Evolutionary conservation across 306 rosid genomes (phyloP).

Genomic region (Clitoria ternatea): DNA sequence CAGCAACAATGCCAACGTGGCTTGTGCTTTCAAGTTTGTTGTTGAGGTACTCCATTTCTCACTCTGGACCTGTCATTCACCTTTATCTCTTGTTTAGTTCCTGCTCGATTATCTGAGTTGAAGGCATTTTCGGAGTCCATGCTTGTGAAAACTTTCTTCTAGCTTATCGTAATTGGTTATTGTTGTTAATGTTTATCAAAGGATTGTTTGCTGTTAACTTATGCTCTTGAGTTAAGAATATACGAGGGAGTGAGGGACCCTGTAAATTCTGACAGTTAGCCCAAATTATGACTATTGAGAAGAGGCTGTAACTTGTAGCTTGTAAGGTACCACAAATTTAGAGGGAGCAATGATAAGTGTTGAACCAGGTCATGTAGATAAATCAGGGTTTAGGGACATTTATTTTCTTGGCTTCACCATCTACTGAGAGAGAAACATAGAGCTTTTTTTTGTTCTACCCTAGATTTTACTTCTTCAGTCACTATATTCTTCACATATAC

Average conservation of each 20-base stretch:
- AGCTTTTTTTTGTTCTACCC: background rate
- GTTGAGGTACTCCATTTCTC: constrained; percentile 63
- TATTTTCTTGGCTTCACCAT: background rate
- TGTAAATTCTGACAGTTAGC: background rate
- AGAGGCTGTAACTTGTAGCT: too few relatives aligned
- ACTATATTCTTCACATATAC: background rate
- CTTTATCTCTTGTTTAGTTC: background rate
- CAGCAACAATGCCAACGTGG: constrained; percentile 94
- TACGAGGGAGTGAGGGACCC: background rate
- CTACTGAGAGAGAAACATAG: background rate
- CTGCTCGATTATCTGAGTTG: background rate
- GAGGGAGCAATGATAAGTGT: background rate
- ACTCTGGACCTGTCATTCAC: background rate
- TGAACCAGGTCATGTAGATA: background rate
- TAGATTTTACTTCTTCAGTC: background rate
- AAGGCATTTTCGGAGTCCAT: background rate
- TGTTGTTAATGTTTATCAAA: background rate
- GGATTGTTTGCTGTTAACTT: background rate
- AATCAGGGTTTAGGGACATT: background rate
- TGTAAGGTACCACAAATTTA: background rate
- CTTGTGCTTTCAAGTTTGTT: constrained; percentile 92
- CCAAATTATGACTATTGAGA: background rate
- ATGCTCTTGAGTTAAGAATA: background rate
- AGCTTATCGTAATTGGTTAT: background rate
- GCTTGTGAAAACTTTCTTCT: background rate